Conservation (phyloP, 1,284 basidiomycete genomes). For the Cystobasidium sp. region DNA sequence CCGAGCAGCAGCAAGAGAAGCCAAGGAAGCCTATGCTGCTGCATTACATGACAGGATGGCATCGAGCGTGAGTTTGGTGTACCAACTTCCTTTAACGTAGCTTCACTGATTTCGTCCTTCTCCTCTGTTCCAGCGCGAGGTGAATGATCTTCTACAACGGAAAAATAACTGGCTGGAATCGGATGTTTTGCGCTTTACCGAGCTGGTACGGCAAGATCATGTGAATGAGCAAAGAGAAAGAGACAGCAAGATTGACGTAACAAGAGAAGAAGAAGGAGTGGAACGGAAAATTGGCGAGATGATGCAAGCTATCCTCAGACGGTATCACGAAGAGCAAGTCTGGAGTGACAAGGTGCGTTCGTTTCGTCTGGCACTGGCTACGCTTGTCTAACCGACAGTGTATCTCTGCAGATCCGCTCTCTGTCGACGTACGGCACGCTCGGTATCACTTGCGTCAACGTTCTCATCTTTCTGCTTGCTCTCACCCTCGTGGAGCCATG, state of each 20-base stretch:
- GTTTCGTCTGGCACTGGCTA: background rate
- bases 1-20: conserved; percentile 36
- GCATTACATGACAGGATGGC: conserved; percentile 19
- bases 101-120: background rate
- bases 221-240: conserved; percentile 75
- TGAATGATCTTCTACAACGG: conserved; percentile 86
- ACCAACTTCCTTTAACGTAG: background rate
- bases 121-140: conserved; percentile 66
- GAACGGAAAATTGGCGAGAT: conserved; percentile 79
- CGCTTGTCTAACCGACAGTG: background rate
- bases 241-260: conserved; percentile 68
- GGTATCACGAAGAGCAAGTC: conserved; percentile 95
- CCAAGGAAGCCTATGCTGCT: conserved; percentile 26
- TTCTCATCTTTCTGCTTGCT: conserved; percentile 83
- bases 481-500: conserved; percentile 89
- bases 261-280: conserved; percentile 72
- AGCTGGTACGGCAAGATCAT: conserved; percentile 84
- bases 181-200: conserved; percentile 80
- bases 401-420: conserved; percentile 67
- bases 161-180: conserved; percentile 77
- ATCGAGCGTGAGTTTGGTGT: conserved; percentile 20
- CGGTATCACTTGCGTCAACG: conserved; percentile 78
- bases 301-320: conserved; percentile 77
- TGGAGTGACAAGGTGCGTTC: conserved; percentile 81
- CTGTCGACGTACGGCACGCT: conserved; percentile 87